A percentile compares a stretch with the other conserved stretches of the same genome.
These are phyloP conservation scores for Backusella morwellensis DNA, from an alignment of 192 early-diverging fungal species.

Conservation along the genomic window DNA sequence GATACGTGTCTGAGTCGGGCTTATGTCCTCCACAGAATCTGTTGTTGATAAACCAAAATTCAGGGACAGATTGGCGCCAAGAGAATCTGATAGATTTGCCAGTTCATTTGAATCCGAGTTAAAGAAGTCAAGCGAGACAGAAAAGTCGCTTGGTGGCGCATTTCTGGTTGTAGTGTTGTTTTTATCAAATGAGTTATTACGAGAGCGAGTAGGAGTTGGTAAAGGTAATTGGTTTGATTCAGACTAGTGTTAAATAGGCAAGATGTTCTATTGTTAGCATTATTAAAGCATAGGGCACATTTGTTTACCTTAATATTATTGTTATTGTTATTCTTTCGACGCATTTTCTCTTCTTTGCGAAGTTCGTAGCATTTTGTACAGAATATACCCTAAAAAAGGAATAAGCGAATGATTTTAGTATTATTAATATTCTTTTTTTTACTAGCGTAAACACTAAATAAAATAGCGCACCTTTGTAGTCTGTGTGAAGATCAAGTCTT, in stretches of 20 bases:
- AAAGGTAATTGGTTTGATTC: not conserved
- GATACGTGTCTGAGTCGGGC: not conserved
- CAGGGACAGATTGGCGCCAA: constrained; percentile 30
- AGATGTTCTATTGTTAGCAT: constrained; percentile 7
- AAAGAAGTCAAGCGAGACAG: constrained; percentile 20
- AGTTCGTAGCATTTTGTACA: constrained; percentile 72
- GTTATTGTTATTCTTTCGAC: constrained; percentile 1
- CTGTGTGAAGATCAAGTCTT: constrained; percentile 76
- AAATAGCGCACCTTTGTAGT: constrained; percentile 57
- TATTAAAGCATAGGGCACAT: not conserved
- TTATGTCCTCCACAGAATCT: not conserved
- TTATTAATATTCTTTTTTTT: not conserved
- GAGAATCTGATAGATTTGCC: constrained; percentile 28
- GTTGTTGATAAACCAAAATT: not conserved
- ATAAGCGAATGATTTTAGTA: not conserved
- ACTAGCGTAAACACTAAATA: not conserved
- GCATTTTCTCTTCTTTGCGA: constrained; percentile 49
- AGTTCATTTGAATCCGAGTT: constrained; percentile 35
- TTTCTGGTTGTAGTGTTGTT: not conserved
- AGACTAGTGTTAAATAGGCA: not conserved
- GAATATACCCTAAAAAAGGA: constrained; percentile 57
- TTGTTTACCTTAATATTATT: not conserved
- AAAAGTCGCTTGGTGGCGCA: not conserved
- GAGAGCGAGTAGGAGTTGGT: constrained; percentile 10
- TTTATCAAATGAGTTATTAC: constrained; percentile 12